Base-by-base conservation (phyloP, 768 basidiomycete species). In the Russula griseocarnosa region DNA sequence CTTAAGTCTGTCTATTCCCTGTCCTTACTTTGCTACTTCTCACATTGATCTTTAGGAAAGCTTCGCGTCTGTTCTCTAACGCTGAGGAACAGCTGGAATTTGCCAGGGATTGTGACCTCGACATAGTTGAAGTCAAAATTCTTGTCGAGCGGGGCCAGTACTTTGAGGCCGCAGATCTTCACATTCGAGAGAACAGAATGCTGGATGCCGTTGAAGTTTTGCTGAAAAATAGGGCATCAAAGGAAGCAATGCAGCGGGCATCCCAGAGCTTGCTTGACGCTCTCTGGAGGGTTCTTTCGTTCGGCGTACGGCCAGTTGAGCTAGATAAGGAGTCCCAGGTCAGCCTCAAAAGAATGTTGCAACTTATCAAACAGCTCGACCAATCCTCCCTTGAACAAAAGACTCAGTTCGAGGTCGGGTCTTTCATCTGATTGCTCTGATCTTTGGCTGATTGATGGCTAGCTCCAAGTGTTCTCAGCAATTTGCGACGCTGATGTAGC, bases 1-100 rank as follows among this genome's bases (percentile, higher is more conserved):
- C 65, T 77, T 9, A 68, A 72, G 79, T 83, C 66, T 32, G 70
- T 67, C 46, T 5, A 26, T 20, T 49, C 50, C n/a, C 22, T n/a
- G 24, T 40, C 22, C n/a, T 34, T 3, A 16, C 26, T 5, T 18
- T 11, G 7, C 32, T 14, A 30, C 28, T 20, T 10, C 24, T 65
- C n/a, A 47, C 20, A 9, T 14, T 20, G 6, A 47, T 55, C 44
- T 62, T 14, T 66, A 87, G 86, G 44, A 75, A 79, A 69, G 79
- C 79, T 20, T 59, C 73, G 52, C 60, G 69, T 9, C 70, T 88
- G 1, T 89, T 88, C 63, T 63, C 72, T 0, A 75, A 78, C 1
- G 69, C 75, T 0, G 82, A 88, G 24, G 84, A 86, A 28, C 78
- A 78, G 30, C 63, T 85, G n/a, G 79, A 81, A 53, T 88, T 83